phyloP scores from a whole-genome alignment of 768 basidiomycete species.

The Hysterangium stoloniferum region DNA sequence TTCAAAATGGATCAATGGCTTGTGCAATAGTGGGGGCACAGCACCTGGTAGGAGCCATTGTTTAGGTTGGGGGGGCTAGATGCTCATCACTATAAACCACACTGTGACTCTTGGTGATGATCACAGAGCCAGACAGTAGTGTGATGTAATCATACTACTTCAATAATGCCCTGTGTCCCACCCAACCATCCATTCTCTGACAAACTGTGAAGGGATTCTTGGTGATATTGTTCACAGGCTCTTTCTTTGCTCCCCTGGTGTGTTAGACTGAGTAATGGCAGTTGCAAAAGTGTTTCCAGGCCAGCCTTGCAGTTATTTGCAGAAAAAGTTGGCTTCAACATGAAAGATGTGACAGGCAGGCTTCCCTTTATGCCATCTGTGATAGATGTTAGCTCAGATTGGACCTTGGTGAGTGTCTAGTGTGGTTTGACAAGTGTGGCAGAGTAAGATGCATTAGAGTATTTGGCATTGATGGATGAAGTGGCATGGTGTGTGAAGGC shows the following conservation, averaged over 20 bases:
- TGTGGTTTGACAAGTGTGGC: constrained; percentile 82
- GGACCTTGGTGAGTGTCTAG: constrained; percentile 75
- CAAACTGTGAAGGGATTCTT: constrained; percentile 86
- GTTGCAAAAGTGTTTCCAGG: constrained; percentile 61
- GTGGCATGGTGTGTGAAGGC: constrained; percentile 63
- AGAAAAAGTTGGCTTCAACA: constrained; percentile 89
- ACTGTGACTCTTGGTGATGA: too few relatives aligned
- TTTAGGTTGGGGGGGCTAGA: too few relatives aligned
- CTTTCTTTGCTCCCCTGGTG: constrained; percentile 67
- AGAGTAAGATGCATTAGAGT: constrained; percentile 74
- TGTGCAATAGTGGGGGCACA: too few relatives aligned
- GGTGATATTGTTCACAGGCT: constrained; percentile 73
- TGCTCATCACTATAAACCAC: too few relatives aligned
- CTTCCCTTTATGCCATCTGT: constrained; percentile 58
- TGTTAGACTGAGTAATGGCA: too few relatives aligned
- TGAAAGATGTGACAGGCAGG: constrained; percentile 60
- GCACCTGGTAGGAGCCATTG: too few relatives aligned
- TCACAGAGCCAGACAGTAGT: too few relatives aligned
- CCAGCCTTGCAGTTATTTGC: constrained; percentile 63
- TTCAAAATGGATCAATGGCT: too few relatives aligned
- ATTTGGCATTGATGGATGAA: constrained; percentile 72
- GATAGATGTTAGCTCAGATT: constrained; percentile 71
- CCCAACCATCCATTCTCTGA: constrained; percentile 88
- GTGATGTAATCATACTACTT: too few relatives aligned
- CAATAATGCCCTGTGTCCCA: constrained; percentile 79